phyloP scores from a whole-genome alignment of 176 grass and related monocot species.

The Oryza officinalis region DNA sequence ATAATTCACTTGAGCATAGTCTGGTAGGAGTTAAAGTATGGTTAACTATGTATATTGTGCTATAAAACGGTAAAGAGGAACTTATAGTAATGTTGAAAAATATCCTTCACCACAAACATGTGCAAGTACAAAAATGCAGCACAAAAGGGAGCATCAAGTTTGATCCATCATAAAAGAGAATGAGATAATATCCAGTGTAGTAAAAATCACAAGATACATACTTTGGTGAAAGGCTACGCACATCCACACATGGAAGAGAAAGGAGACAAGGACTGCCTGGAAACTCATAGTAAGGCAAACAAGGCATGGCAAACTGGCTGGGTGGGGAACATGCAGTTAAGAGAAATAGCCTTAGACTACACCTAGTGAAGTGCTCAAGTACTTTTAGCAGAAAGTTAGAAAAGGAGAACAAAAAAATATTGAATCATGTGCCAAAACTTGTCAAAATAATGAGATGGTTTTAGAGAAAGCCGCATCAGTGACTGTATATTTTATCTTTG shows the following conservation, averaged over 20 bases:
- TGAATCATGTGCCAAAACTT: neutral
- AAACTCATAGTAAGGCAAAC: conserved; percentile 21
- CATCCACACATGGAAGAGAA: neutral
- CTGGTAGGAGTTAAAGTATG: conserved; percentile 9
- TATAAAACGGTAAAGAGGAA: neutral
- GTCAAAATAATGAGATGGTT: neutral
- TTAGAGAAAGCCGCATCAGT: neutral
- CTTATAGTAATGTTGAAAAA: neutral
- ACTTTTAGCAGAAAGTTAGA: neutral
- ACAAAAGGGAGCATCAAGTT: neutral
- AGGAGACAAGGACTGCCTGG: conserved; percentile 27
- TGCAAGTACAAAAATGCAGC: neutral
- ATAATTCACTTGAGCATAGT: conserved; percentile 7
- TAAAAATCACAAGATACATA: neutral
- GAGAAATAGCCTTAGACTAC: neutral
- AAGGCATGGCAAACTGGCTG: neutral
- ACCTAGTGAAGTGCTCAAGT: neutral
- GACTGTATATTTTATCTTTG: neutral
- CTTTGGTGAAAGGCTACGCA: neutral
- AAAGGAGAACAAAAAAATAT: neutral
- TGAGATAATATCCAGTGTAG: neutral
- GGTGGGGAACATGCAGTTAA: neutral
- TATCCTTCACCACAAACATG: neutral
- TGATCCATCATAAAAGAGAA: neutral
- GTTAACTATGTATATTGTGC: conserved; percentile 1